Base-by-base conservation (phyloP, 352 stramenopile genomes). In the Phytophthora europaea region DNA sequence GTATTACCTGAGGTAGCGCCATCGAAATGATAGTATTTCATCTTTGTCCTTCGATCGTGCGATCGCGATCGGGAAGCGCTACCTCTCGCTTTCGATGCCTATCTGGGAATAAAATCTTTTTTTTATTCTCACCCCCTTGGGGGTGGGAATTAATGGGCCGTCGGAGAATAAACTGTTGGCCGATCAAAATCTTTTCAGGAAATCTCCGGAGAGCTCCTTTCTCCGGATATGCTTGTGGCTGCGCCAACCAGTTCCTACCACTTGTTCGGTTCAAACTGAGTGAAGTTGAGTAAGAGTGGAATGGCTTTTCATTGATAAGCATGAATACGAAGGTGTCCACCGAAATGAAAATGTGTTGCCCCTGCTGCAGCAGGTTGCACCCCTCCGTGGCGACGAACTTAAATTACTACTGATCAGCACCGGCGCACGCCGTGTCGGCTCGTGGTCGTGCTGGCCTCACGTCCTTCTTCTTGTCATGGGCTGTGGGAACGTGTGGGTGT, bases 401-500 rank as follows among this genome's bases (percentile, higher is more conserved):
- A 72, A 72, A 23, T 76, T 63, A 76, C 51, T 69, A 50, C 43
- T 50, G 40, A 62, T 66, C 51, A 65, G 34, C 54, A 53, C 54
- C 57, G 59, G 58, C 64, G 52, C 43, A 70, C 28, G 70, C 47
- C 6, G 53, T 65, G 2, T 31, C 53, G 38, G 56, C 7, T 57
- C 38, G 60, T 23, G 47, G 28, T 60, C 15, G 61, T 58, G 71
- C 31, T 34, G 61, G 52, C 36, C 61, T 72, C 67, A 75, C 57
- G 51, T 36, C 23, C 26, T 18, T 33, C 33, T 47, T 58, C 48
- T 55, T 1, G 5, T 9, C 63, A 4, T 45, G 63, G 70, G 36
- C 4, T 69, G 79, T 3, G 76, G 79, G 59, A 84, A 84, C 9
- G 67, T 75, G 50, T 81, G 76, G 26, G 80, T 82, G 74, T 66